Base-by-base conservation (phyloP, 2,329 filamentous ascomycete genomes). In the Aspergillus sp. region DNA sequence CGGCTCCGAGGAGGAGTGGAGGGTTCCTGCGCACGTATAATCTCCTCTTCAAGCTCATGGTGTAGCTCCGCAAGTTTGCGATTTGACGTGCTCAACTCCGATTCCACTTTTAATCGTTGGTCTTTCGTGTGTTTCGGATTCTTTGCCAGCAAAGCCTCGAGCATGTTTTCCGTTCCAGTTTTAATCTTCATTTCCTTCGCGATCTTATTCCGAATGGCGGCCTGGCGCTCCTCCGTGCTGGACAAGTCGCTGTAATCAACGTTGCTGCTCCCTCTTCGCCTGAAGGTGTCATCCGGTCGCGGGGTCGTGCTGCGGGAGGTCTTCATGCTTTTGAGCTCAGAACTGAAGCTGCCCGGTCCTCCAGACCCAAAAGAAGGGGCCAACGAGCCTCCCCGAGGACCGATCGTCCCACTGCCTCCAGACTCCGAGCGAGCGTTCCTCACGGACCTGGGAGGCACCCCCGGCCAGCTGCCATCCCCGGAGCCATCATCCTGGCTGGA, bases 121-220 rank as follows among this genome's bases (percentile, higher is more conserved):
- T 94, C 94, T 73, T 93, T 96, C 63, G 90, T 90, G 75, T 98
- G 94, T 78, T 98, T 99, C 50, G 91, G 90, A 75, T 96, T 97
- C 78, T 99, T 99, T 49, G 88, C 85, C 74, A 97, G 92, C 65
- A 99, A 80, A 12, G 95, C 95, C 79, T 99, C 95, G 45, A 99
- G 82, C 85, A 99, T 88, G 74, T 99, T 99, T 81, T 99, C 95
- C 59, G 94, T 97, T 20, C 95, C 95, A 69, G 94, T 90, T 77
- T 96, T 97, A 73, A 99, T 98, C 82, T 98, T 98, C 79, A 93
- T 88, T 79, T 99, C 96, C 70, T 96, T 94, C 67, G 92, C 94
- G 64, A 99, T 89, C 71, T 89, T 86, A 68, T 97, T 93, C 70
- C 90, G 88, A 63, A 97, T 84, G 54, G 86, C 82, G 22, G 87